Base-by-base conservation (phyloP, 331 rosid genomes). In the Acacia pycnantha region DNA sequence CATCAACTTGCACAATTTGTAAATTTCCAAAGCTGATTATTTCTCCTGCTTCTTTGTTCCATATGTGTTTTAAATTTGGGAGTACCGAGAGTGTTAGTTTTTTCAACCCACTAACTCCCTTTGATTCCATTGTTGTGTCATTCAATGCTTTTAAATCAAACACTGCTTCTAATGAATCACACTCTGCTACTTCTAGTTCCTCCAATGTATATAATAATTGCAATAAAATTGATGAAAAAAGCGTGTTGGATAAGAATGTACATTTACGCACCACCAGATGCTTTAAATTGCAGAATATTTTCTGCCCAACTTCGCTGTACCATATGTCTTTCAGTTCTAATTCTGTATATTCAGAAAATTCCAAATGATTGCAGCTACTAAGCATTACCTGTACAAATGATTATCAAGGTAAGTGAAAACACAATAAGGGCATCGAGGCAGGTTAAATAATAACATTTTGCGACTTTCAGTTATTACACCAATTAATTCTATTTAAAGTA, bases 151-250 rank as follows among this genome's bases (percentile, higher is more conserved):
- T 54, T 54, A 54, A 4, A n/a, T 54, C 62, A 54, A 54, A 54
- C 8, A 54, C 27, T 8, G 27, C 62, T 54, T 54, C 62, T 19
- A 54, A 8, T 8, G 62, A 54, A 54, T 54, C 62, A n/a, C 86
- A 81, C 15, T 87, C 71, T n/a, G n/a, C 18, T 16, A 82, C 65
- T 67, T 44, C 33, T 0, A 68, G 53, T 5, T 54, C 68, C 37
- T 26, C 68, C 35, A 61, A 26, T 11, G 68, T 11, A 13, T 5
- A 11, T 1, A 61, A 0, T 19, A 26, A 26, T 26, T 61, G 68
- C 3, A 61, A 21, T 12, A 61, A 61, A 61, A 4, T 61, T 61
- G 68, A 26, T 61, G 37, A 26, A 13, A 61, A 26, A 13, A 61
- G 6, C 0, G 4, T 5, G 40, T 61, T 61, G 37, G 68, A 61